Percentiles rank a stretch among this genome's conserved stretches.
These are phyloP conservation scores for Penicillium aurantiogriseum DNA, from an alignment of 2,329 filamentous ascomycete genomes.

Conservation along the genomic window DNA sequence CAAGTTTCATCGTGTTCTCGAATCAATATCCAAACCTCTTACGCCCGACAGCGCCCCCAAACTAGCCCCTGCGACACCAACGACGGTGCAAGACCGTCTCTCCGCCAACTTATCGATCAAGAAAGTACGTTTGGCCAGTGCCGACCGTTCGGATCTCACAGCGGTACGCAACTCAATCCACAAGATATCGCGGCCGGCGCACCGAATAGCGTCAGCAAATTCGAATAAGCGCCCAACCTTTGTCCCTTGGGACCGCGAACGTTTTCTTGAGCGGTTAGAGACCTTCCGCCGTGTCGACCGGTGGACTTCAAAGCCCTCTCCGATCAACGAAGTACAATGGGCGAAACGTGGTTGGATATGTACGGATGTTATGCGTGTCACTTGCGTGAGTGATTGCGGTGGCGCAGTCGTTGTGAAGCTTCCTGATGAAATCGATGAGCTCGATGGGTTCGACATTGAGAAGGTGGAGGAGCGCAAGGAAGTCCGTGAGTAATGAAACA, in stretches of 20 bases:
- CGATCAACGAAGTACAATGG: constrained; percentile 88
- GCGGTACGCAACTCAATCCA: constrained; percentile 28
- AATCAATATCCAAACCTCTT: constrained; percentile 42
- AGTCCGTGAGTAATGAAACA: constrained; percentile 38
- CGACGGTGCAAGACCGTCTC: constrained; percentile 26
- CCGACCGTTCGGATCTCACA: constrained; percentile 20
- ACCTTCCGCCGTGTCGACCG: constrained; percentile 88
- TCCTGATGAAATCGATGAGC: constrained; percentile 61
- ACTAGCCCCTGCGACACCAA: constrained; percentile 17
- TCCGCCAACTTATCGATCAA: constrained; percentile 34
- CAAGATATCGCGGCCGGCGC: constrained; percentile 28
- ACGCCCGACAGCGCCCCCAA: constrained; percentile 22
- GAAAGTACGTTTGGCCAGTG: constrained; percentile 32
- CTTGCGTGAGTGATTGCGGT: constrained; percentile 76
- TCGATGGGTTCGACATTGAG: constrained; percentile 46
- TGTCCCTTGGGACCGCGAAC: constrained; percentile 78
- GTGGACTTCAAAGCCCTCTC: constrained; percentile 90
- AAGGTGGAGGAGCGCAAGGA: constrained; percentile 44
- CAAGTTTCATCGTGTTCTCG: constrained; percentile 48
- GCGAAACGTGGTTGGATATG: constrained; percentile 91
- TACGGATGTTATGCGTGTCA: constrained; percentile 76
- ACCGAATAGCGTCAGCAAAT: constrained; percentile 32
- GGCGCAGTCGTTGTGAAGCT: constrained; percentile 81
- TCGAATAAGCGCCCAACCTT: constrained; percentile 62
- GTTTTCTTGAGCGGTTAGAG: constrained; percentile 75